Evolutionary conservation across 345 rosid species (phyloP).

Genomic region (Camelina hispida): DNA sequence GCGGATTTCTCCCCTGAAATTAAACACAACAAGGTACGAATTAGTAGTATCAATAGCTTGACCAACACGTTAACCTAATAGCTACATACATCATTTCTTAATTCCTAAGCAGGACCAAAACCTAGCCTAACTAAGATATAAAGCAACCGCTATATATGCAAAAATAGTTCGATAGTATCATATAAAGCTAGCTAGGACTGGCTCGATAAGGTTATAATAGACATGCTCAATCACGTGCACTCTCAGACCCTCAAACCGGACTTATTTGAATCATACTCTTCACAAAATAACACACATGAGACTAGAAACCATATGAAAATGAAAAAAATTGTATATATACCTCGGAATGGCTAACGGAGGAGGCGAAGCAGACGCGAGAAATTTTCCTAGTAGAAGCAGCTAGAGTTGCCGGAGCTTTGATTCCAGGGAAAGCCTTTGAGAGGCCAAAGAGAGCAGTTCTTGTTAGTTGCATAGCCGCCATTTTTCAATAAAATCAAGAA

Average conservation of each 20-base stretch:
- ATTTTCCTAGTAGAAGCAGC: conserved; percentile 21
- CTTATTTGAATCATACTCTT: neutral
- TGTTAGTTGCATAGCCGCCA: conserved; percentile 41
- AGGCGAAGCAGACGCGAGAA: conserved; percentile 42
- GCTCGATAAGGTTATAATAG: neutral
- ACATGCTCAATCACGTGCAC: too few species aligned
- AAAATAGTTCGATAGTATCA: neutral
- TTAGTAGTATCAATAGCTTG: neutral
- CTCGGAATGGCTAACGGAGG: conserved; percentile 40
- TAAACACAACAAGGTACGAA: neutral
- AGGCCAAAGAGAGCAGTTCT: conserved; percentile 33
- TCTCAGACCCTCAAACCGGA: too few species aligned
- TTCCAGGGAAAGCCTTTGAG: conserved; percentile 38
- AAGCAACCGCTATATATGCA: neutral
- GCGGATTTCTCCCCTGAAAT: conserved; percentile 36
- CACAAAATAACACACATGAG: neutral
- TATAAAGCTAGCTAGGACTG: neutral
- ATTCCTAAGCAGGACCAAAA: neutral
- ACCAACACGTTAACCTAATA: conserved; percentile 22
- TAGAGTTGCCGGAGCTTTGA: conserved; percentile 23
- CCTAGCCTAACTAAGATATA: neutral
- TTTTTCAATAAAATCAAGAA: conserved; percentile 32
- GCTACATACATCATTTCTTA: neutral
- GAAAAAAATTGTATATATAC: neutral
- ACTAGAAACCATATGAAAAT: neutral